phyloP scores from a whole-genome alignment of 1,284 basidiomycete genomes.

The Cutaneotrichosporon dermatis region DNA sequence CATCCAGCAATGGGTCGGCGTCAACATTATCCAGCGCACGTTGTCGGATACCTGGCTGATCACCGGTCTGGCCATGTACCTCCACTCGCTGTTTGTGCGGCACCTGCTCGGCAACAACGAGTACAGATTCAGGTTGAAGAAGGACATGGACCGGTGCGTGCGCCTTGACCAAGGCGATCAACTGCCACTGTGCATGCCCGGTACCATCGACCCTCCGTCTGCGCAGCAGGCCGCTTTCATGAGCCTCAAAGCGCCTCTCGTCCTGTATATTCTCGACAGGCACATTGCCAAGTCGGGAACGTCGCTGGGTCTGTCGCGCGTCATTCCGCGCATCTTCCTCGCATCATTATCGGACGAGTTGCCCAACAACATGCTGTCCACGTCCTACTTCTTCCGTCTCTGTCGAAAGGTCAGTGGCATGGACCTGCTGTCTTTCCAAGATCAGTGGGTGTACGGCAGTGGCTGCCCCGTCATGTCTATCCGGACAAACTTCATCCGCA shows the following conservation, averaged over 20 bases:
- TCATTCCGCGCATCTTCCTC: conserved; percentile 90
- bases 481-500: conserved; percentile 88
- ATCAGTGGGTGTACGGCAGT: conserved; percentile 98
- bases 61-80: conserved; percentile 85
- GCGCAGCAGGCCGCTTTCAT: conserved; percentile 73
- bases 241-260: conserved; percentile 90
- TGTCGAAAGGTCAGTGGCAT: conserved; percentile 91
- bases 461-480: conserved; percentile 91
- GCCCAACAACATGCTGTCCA: conserved; percentile 78
- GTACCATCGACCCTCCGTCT: conserved; percentile 74
- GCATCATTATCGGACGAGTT: conserved; percentile 91
- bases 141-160: conserved; percentile 92
- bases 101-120: conserved; percentile 94
- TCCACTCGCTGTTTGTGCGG: conserved; percentile 81
- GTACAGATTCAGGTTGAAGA: conserved; percentile 90
- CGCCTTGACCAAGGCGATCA: conserved; percentile 82
- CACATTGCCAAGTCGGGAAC: conserved; percentile 92
- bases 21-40: conserved; percentile 93
- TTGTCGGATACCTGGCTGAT: conserved; percentile 96
- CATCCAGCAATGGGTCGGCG: conserved; percentile 93
- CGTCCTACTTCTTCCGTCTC: conserved; percentile 81
- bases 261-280: conserved; percentile 92
- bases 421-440: conserved; percentile 82
- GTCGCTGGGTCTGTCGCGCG: conserved; percentile 86
- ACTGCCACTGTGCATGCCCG: conserved; percentile 90